Conservation (phyloP, 2,329 filamentous ascomycete genomes). For the Fusarium buxicola region DNA sequence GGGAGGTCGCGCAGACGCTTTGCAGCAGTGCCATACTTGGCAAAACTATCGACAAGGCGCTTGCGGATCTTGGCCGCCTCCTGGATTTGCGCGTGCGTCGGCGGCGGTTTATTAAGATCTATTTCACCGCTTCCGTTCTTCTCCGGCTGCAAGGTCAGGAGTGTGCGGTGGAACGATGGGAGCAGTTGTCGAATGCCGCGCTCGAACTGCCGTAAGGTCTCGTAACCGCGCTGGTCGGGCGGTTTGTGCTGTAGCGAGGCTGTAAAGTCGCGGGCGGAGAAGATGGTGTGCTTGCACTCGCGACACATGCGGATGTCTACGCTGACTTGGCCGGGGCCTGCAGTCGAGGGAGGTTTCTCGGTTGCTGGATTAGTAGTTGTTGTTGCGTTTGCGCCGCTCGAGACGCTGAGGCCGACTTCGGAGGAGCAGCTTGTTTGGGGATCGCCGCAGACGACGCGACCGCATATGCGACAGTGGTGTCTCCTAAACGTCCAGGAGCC, state of each 20-base stretch:
- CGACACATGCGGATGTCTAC: slow-evolving; percentile 92
- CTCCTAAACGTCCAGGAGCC: slow-evolving; percentile 91
- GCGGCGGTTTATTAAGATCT: slow-evolving; percentile 56
- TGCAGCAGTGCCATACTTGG: slow-evolving; percentile 86
- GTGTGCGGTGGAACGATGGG: slow-evolving; percentile 84
- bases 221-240: slow-evolving; percentile 82
- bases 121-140: slow-evolving; percentile 53
- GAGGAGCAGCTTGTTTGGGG: slow-evolving; percentile 84
- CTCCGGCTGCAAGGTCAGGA: slow-evolving; percentile 75
- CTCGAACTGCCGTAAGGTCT: slow-evolving; percentile 87
- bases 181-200: slow-evolving; percentile 84
- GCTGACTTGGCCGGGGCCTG: slow-evolving; percentile 64
- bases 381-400: slow-evolving; percentile 55
- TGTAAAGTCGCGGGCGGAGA: slow-evolving; percentile 79
- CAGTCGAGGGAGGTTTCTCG: slow-evolving; percentile 53
- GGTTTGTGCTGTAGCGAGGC: slow-evolving; percentile 75
- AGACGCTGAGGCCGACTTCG: slow-evolving; percentile 84
- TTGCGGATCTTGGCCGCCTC: slow-evolving; percentile 93
- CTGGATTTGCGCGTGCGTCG: slow-evolving; percentile 75
- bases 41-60: slow-evolving; percentile 87
- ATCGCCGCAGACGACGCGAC: slow-evolving; percentile 92
- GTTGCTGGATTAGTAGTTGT: slow-evolving; percentile 49
- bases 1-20: slow-evolving; percentile 83
- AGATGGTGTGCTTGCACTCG: slow-evolving; percentile 77
- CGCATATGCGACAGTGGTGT: slow-evolving; percentile 95